phyloP scores from a whole-genome alignment of 1,139 yeast species.

The Geotrichum europaeum region DNA sequence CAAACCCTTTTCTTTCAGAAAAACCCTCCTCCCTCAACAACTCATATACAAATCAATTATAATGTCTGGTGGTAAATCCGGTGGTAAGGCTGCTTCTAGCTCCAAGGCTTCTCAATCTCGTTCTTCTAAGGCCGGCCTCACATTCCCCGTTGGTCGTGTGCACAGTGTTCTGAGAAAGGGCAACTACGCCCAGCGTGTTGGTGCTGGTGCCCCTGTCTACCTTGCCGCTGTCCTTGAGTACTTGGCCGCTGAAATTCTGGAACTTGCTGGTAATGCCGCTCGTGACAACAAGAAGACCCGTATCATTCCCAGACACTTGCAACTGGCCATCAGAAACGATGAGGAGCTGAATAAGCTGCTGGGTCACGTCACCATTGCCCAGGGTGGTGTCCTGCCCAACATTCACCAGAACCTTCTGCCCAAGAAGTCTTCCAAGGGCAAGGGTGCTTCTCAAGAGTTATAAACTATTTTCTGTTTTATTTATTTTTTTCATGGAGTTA shows the following conservation, averaged over 20 bases:
- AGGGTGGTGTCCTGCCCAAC: conserved; percentile 98
- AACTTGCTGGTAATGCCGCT: conserved; percentile 98
- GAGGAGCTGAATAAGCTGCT: conserved; percentile 90
- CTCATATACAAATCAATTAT: conserved; percentile 24
- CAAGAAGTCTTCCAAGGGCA: conserved; percentile 19
- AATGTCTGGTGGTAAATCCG: conserved; percentile 97
- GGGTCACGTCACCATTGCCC: conserved; percentile 93
- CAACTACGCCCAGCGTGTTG: conserved; percentile 98
- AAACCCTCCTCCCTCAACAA: background rate
- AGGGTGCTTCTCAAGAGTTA: conserved; percentile 18
- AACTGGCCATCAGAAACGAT: conserved; percentile 97
- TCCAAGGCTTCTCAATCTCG: conserved; percentile 95
- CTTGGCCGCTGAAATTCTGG: conserved; percentile 93
- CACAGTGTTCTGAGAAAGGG: conserved; percentile 97
- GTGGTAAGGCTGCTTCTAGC: conserved; percentile 87
- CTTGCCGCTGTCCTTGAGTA: conserved; percentile 94
- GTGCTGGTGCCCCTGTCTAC: conserved; percentile 97
- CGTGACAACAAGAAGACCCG: conserved; percentile 98
- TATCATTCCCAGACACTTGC: conserved; percentile 97
- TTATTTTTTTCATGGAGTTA: conserved; percentile 2
- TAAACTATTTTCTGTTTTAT: conserved; percentile 4
- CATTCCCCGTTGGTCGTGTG: conserved; percentile 99
- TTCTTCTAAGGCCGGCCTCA: conserved; percentile 97
- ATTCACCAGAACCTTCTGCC: conserved; percentile 71
- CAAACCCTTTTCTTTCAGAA: background rate